Base-by-base conservation (phyloP, 176 grass and related monocot genomes). In the Musa troglodytarum region DNA sequence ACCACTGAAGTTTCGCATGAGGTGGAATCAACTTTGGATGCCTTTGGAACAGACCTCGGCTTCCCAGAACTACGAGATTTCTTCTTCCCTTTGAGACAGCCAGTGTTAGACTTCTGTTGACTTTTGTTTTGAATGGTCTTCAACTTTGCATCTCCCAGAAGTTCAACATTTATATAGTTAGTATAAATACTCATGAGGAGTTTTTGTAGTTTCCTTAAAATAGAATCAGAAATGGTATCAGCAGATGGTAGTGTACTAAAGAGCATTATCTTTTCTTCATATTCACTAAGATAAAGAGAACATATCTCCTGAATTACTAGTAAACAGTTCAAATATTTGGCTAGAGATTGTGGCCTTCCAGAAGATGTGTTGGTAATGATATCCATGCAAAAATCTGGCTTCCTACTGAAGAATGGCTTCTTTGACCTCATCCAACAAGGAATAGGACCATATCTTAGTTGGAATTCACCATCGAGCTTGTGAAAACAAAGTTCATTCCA, bases 41-140 rank as follows among this genome's bases (percentile, higher is more conserved):
- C 58, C 73, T 93, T 97, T 65, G 81, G 55, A 74, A 59, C 68
- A 21, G 82, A 21, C 63, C 63, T 72, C 76, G 73, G 58, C 72
- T 89, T 98, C 87, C 89, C 88, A 20, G 80, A 84, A 78, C 64
- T 91, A 76, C 67, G 87, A 81, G 79, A 77, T 70, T 87, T 98
- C 23, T 92, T 90, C 82, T 93, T 98, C 77, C 90, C 94, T 93
- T 93, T 93, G 28, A 82, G 84, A 87, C 81, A 82, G 74, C 82
- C 25, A 68, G 68, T 77, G 52, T 49, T 80, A 52, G 49, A 72
- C 73, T 83, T 93, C 26, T 83, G 86, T 52, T 83, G 63, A 86
- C 63, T 76, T 50, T 78, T 83, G 75, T 88, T 87, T 78, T 83
- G 82, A 1, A 76, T 53, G 54, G 53, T 53, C 70, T 88, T 83